Base-by-base conservation (phyloP, 768 basidiomycete species). In the Lactarius sanguifluus region DNA sequence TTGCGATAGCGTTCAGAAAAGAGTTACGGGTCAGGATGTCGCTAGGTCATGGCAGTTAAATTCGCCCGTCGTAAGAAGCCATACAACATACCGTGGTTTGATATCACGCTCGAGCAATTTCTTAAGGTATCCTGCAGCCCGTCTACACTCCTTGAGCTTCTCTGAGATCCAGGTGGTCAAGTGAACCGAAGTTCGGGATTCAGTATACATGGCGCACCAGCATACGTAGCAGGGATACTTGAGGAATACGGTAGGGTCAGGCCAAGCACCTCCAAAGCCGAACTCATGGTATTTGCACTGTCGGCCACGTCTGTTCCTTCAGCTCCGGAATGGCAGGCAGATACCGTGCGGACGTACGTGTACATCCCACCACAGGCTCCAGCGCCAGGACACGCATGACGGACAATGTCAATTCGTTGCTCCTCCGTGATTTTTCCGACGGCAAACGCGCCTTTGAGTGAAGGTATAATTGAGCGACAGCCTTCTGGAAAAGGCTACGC, bases 281-380 rank as follows among this genome's bases (percentile, higher is more conserved):
- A 88, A 68, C 90, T 91, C 92, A 94, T 94, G 1, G 92, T 94
- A 72, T 94, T 94, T 40, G 93, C 92, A 10, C 86, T 86, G 67
- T 59, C 43, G 13, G 15, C 57, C 43, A 28, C 32, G 18, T 59
- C 50, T n/a, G 5, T 47, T 10, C n/a, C 38, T 57, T 57, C 28
- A 20, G 18, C 30, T 40, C 47, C n/a, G 55, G n/a, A 0, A 9
- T n/a, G 36, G 30, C 7, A 10, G 2, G n/a, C 32, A 32, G 16
- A 15, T 32, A 25, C 23, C 16, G 40, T 23, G 12, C 23, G 25
- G 55, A 79, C 83, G 60, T 73, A 85, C 85, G 92, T 93, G 74
- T 87, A 94, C 92, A 94, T 94, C 16, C 91, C 92, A 34, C 92
- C 92, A 70, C 92, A 94, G 28, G 88, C 90, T 59, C 93, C 93